Base-by-base conservation (phyloP, 2,329 filamentous ascomycete genomes). In the Hypomyces perniciosus region DNA sequence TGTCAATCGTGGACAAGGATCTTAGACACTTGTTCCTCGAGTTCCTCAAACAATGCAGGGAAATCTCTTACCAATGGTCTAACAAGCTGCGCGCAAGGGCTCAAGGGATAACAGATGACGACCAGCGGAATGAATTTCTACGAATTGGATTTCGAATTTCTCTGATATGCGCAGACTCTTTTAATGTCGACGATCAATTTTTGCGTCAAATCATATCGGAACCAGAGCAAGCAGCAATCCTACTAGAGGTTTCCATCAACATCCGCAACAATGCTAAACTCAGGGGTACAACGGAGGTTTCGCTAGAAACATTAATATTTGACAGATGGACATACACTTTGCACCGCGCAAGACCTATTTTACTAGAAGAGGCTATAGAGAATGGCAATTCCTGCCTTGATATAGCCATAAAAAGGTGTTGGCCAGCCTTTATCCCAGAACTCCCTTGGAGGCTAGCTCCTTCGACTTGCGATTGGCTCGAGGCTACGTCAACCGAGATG, bases 371-470 rank as follows among this genome's bases (percentile, higher is more conserved):
- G 2, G 8, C 54, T 0, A 12, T 10, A 1, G 0, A 1, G 1
- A 29, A 27, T 0, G 7, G 6, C 1, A 57, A 46, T 2, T 4
- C n/a, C 0, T 57, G 53, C 6, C 48, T 62, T 1, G 44, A 56
- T n/a, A 6, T 50, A 1, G 59, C 59, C 1, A 53, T 59, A 1
- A 35, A 54, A n/a, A 8, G 52, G n/a, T 46, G 51, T 7, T 62
- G 59, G 54, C 28, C 54, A 6, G 49, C 31, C 2, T 62, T 59
- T 40, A n/a, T 20, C 1, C 29, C 37, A 1, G 29, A 31, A 1
- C 4, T n/a, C 0, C 2, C 2, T 5, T 61, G 57, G 60, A 6
- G 4, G 3, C 0, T 57, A 0, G 28, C 31, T 1, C 37, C 49
- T 2, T 31, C 40, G 4, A 55, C 53, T 7, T 51, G 42, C 12